phyloP scores from a whole-genome alignment of 352 stramenopile species.

The Pythium dissotocum region DNA sequence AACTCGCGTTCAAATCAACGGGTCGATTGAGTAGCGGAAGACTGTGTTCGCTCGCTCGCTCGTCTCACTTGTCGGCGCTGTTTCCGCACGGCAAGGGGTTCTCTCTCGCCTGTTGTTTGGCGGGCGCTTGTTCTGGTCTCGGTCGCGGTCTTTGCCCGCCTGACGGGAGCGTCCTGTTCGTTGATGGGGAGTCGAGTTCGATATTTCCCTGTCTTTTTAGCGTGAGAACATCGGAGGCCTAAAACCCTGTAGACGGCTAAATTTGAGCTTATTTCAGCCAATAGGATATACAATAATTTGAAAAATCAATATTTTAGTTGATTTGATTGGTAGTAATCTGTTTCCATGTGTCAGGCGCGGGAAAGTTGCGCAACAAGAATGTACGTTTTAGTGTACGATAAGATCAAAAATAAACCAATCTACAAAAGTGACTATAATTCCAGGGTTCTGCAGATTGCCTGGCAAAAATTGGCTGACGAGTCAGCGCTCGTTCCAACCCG shows the following conservation, averaged over 20 bases:
- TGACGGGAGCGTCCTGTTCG: not conserved
- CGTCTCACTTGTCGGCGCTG: conserved; percentile 18
- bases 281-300: conserved; percentile 8
- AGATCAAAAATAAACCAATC: not conserved
- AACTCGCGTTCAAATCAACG: not conserved
- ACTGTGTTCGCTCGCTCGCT: conserved; percentile 3
- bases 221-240: conserved; percentile 15
- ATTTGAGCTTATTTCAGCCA: conserved; percentile 16
- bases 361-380: not conserved
- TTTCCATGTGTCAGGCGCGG: conserved; percentile 3
- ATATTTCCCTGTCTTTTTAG: conserved; percentile 24
- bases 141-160: not conserved
- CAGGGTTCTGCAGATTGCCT: not conserved
- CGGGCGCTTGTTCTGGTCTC: conserved; percentile 30
- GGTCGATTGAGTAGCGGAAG: not conserved
- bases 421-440: not conserved
- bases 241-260: conserved; percentile 10
- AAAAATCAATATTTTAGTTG: not conserved
- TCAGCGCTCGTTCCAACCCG: not conserved
- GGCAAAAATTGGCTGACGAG: not conserved
- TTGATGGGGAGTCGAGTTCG: conserved; percentile 17
- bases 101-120: conserved; percentile 25
- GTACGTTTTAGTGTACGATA: not conserved
- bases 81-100: conserved; percentile 18
- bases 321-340: conserved; percentile 14